Evolutionary conservation across 2,329 filamentous ascomycete species (phyloP).

Genomic region (Monosporascus sp.): DNA sequence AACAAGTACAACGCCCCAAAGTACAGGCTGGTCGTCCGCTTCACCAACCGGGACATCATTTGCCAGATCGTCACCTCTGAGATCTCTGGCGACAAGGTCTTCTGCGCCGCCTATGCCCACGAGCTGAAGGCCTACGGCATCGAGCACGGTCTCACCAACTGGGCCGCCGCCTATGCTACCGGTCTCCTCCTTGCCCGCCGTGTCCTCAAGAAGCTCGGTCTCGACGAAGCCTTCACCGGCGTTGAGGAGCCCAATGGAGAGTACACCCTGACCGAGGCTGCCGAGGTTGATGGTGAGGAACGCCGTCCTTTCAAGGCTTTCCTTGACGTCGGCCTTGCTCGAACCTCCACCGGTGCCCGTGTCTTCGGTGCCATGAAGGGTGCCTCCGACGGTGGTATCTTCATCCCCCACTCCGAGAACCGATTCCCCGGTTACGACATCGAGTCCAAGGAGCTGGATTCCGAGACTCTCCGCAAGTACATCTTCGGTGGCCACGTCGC

Average conservation of each 20-base stretch:
- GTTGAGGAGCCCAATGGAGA: conserved; percentile 97
- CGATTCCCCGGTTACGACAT: conserved; percentile 99
- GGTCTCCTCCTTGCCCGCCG: conserved; percentile 96
- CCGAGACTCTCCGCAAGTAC: conserved; percentile 97
- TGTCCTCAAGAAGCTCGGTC: conserved; percentile 91
- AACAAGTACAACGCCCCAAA: conserved; percentile 99
- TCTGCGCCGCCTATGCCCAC: conserved; percentile 87
- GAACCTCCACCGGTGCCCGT: conserved; percentile 97
- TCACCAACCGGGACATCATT: conserved; percentile 99
- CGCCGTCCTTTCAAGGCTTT: conserved; percentile 99
- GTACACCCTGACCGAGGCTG: conserved; percentile 91
- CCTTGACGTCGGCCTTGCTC: conserved; percentile 95
- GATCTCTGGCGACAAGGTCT: conserved; percentile 97
- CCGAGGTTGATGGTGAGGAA: conserved; percentile 83
- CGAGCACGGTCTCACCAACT: conserved; percentile 98
- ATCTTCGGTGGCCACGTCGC: conserved; percentile 98
- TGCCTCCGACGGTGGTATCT: conserved; percentile 95
- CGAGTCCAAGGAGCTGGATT: conserved; percentile 95
- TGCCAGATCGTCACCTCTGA: conserved; percentile 95
- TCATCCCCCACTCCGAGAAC: conserved; percentile 98
- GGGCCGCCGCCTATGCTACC: conserved; percentile 94
- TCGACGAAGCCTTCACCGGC: conserved; percentile 89
- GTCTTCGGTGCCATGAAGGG: conserved; percentile 99
- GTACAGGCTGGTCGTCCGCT: conserved; percentile 98
- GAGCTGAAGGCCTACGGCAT: conserved; percentile 98